phyloP scores from a whole-genome alignment of 768 basidiomycete species.

The Leccinum subgranulosum region DNA sequence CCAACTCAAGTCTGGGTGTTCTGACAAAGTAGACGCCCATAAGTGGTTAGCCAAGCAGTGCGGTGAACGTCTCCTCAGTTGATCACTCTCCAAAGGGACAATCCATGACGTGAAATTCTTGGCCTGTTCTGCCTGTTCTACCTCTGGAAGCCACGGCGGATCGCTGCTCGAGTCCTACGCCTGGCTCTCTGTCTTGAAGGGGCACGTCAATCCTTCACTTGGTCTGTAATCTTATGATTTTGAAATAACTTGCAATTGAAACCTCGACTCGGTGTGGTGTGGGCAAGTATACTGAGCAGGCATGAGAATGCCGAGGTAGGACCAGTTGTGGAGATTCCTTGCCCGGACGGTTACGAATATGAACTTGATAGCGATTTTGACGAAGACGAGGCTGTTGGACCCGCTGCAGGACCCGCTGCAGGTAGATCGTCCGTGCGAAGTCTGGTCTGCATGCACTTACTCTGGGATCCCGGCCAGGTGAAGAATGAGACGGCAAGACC shows the following conservation, averaged over 20 bases:
- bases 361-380: constrained; percentile 27
- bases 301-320: background rate
- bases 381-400: constrained; percentile 10
- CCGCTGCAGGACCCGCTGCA: background rate
- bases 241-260: background rate
- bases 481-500: background rate
- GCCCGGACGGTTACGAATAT: constrained; percentile 14
- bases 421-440: background rate
- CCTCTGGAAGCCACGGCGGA: background rate
- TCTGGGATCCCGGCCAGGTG: background rate
- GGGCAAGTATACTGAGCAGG: constrained; percentile 5
- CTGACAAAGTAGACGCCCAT: background rate
- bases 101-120: constrained; percentile 20
- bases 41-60: constrained; percentile 3
- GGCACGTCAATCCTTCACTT: constrained; percentile 3
- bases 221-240: constrained; percentile 3
- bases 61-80: constrained; percentile 7
- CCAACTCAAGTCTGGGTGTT: background rate
- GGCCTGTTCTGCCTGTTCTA: constrained; percentile 1
- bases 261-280: constrained; percentile 1
- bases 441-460: background rate
- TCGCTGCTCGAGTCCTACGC: constrained; percentile 9
- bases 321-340: constrained; percentile 2
- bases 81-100: constrained; percentile 17
- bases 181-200: constrained; percentile 13